Conservation (phyloP, 176 grass and related monocot species). For the Canna indica region DNA sequence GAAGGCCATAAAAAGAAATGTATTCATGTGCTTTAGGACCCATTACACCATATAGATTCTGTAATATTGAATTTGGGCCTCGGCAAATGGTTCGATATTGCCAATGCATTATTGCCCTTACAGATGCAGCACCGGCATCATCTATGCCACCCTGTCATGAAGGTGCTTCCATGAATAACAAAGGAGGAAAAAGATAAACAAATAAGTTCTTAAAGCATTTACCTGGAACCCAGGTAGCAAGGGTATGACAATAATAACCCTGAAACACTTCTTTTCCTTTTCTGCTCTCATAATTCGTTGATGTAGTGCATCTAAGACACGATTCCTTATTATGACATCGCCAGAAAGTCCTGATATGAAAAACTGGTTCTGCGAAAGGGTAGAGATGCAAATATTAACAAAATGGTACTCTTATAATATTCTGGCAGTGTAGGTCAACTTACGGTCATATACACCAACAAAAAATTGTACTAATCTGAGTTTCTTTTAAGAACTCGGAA, state of each 20-base stretch:
- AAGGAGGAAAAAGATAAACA: conserved; percentile 8
- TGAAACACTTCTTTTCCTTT: conserved; percentile 71
- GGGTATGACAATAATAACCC: conserved; percentile 82
- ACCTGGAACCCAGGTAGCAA: conserved; percentile 97
- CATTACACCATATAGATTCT: conserved; percentile 74
- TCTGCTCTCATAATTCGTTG: conserved; percentile 77
- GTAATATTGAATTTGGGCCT: conserved; percentile 87
- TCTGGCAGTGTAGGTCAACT: neutral
- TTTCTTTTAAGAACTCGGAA: neutral
- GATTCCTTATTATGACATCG: conserved; percentile 89
- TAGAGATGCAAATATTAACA: neutral
- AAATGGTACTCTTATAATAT: neutral
- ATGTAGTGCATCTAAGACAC: conserved; percentile 82
- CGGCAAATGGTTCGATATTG: conserved; percentile 95
- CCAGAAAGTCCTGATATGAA: conserved; percentile 95
- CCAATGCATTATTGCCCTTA: conserved; percentile 99
- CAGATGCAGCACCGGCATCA: conserved; percentile 90
- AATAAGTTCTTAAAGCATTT: conserved; percentile 12
- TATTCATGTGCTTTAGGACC: conserved; percentile 88
- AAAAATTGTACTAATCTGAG: neutral
- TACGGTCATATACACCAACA: neutral
- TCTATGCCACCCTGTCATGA: conserved; percentile 84
- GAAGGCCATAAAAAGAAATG: conserved; percentile 92
- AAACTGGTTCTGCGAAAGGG: conserved; percentile 78
- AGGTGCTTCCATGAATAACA: neutral